phyloP scores from a whole-genome alignment of 129 eudicot species.

The Deinandra increscens region DNA sequence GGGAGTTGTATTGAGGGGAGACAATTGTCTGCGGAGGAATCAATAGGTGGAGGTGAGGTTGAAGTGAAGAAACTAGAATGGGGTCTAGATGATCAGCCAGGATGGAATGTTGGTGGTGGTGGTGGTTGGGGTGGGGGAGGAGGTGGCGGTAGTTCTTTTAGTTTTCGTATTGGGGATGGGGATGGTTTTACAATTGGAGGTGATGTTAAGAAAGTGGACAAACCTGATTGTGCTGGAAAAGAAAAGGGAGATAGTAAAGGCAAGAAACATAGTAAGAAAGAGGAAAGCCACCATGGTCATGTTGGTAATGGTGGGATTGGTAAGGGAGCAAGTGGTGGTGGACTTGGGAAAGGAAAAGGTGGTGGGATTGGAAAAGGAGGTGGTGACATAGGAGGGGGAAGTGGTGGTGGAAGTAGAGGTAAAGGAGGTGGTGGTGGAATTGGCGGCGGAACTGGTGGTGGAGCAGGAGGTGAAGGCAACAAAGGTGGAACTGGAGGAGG shows the following conservation, averaged over 20 bases:
- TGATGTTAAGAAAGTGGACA: constrained; percentile 27
- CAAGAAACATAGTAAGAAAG: constrained; percentile 32
- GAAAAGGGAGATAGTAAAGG: constrained; percentile 42
- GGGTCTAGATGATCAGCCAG: constrained; percentile 40
- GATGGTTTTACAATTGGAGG: constrained; percentile 43
- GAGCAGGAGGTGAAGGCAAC: constrained; percentile 20
- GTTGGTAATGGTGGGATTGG: constrained; percentile 31
- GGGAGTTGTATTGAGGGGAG: constrained; percentile 34
- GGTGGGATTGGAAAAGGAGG: constrained; percentile 23
- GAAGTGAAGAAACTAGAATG: constrained; percentile 39
- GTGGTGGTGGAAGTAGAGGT: too few relatives aligned
- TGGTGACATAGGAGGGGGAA: constrained; percentile 26
- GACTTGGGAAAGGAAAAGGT: constrained; percentile 32
- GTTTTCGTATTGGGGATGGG: constrained; percentile 48
- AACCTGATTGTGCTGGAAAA: constrained; percentile 56
- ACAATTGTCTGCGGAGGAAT: too few relatives aligned
- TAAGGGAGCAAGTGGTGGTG: too few relatives aligned
- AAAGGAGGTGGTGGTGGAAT: not conserved
- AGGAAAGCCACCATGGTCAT: constrained; percentile 32
- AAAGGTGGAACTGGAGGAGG: constrained; percentile 28
- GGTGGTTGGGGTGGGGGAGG: constrained; percentile 37
- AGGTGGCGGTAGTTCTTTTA: constrained; percentile 42
- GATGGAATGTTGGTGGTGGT: constrained; percentile 34
- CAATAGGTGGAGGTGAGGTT: constrained; percentile 5
- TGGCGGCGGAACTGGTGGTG: constrained; percentile 21